phyloP scores from a whole-genome alignment of 345 rosid genomes.

The Arabis alpina region DNA sequence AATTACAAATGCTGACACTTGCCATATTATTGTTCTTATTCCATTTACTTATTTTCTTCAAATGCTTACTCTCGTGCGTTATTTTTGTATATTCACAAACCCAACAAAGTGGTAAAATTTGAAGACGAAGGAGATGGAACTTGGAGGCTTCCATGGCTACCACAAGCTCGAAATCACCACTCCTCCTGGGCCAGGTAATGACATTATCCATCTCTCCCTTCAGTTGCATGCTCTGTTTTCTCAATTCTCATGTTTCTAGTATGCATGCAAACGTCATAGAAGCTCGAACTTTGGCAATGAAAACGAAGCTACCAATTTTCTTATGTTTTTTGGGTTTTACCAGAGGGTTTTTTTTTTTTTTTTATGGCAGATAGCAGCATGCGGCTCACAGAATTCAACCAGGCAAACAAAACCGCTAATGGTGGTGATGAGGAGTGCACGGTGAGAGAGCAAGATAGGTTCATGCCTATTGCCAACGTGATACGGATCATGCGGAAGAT shows the following conservation, averaged over 20 bases:
- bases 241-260: background rate
- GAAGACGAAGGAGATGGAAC: conserved; percentile 48
- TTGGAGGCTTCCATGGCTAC: conserved; percentile 71
- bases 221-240: conserved; percentile 28
- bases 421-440: conserved; percentile 58
- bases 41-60: conserved; percentile 13
- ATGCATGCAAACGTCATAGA: conserved; percentile 35
- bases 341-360: conserved; percentile 23
- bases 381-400: conserved; percentile 45
- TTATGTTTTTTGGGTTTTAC: background rate
- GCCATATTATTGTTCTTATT: conserved; percentile 33
- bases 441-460: conserved; percentile 89
- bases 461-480: conserved; percentile 96
- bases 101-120: conserved; percentile 16
- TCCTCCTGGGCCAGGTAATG: conserved; percentile 46
- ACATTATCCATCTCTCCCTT: conserved; percentile 10
- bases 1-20: conserved; percentile 36
- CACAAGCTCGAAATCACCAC: conserved; percentile 49
- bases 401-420: conserved; percentile 30
- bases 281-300: background rate
- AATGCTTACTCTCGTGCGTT: conserved; percentile 21
- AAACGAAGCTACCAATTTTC: background rate
- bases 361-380: conserved; percentile 40
- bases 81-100: conserved; percentile 7
- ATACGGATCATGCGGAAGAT: conserved; percentile 89